These are phyloP conservation scores for Baudoinia panamericana DNA, from an alignment of 495 filamentous ascomycete genomes.

Conservation along the genomic window DNA sequence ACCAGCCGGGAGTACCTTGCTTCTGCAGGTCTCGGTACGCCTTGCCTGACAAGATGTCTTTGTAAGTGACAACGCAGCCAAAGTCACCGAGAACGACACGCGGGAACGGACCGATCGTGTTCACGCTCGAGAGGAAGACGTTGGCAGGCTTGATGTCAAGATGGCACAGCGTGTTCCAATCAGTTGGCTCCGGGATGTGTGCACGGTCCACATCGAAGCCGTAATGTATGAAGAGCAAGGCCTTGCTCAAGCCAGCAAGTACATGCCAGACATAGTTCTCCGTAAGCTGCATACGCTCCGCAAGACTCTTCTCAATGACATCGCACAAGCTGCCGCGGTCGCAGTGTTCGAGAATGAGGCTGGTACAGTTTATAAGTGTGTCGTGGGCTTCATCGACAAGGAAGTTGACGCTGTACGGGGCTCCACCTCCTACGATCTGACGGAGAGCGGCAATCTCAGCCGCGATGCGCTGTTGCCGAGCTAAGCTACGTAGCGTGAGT, in stretches of 20 bases:
- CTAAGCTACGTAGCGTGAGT: background rate
- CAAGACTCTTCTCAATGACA: background rate
- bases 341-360: slow-evolving; percentile 19
- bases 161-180: slow-evolving; percentile 21
- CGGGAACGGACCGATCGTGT: background rate
- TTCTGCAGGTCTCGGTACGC: background rate
- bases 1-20: slow-evolving; percentile 2
- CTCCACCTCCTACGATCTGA: slow-evolving; percentile 1
- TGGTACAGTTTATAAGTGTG: background rate
- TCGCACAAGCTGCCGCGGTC: slow-evolving; percentile 11
- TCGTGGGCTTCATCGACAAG: slow-evolving; percentile 13
- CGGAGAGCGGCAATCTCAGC: slow-evolving; percentile 12
- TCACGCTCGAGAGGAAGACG: slow-evolving; percentile 13
- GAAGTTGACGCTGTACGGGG: slow-evolving; percentile 9
- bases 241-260: slow-evolving; percentile 10
- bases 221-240: slow-evolving; percentile 15
- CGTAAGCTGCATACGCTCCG: background rate
- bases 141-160: slow-evolving; percentile 21
- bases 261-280: slow-evolving; percentile 15
- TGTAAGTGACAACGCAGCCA: slow-evolving; percentile 9
- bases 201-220: slow-evolving; percentile 10
- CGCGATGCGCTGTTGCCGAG: background rate
- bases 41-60: slow-evolving; percentile 1
- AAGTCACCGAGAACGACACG: slow-evolving; percentile 22
- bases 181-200: background rate